Percentiles rank a stretch among this genome's conserved stretches.
Evolutionary conservation across 495 filamentous ascomycete species (phyloP).

Genomic region (Aspergillus wentii): DNA sequence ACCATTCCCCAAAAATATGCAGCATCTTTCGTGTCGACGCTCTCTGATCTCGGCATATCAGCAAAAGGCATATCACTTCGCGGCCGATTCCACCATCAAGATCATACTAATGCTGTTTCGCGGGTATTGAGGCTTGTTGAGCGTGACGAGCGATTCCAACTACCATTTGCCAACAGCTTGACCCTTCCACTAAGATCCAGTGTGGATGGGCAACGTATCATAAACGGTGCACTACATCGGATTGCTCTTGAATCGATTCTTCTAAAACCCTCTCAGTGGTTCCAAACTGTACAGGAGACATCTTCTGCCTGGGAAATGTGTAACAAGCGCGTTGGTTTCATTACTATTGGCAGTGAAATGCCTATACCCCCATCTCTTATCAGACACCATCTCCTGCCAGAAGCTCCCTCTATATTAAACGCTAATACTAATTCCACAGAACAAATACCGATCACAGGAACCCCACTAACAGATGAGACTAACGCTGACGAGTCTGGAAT

Average conservation of each 20-base stretch:
- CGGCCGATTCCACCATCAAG: constrained; percentile 34
- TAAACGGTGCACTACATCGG: constrained; percentile 3
- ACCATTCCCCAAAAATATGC: constrained; percentile 22
- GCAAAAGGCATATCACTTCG: constrained; percentile 24
- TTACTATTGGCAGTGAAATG: constrained; percentile 4
- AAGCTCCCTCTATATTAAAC: neutral
- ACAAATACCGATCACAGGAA: neutral
- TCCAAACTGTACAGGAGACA: constrained; percentile 7
- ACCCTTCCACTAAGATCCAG: constrained; percentile 14
- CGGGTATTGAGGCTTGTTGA: constrained; percentile 11
- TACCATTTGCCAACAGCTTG: constrained; percentile 7
- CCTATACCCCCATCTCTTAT: constrained; percentile 6
- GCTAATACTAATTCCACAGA: neutral
- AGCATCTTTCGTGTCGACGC: constrained; percentile 14
- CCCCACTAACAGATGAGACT: neutral
- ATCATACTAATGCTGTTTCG: constrained; percentile 8
- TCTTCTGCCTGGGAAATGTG: neutral
- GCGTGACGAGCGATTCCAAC: constrained; percentile 10
- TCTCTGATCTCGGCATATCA: constrained; percentile 21
- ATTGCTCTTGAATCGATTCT: constrained; percentile 13
- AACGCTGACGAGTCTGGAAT: constrained; percentile 7
- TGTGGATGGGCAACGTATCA: constrained; percentile 9
- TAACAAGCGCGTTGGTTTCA: constrained; percentile 2
- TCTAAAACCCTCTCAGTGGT: constrained; percentile 9
- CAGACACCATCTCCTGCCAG: neutral